A percentile compares a stretch with the other conserved stretches of the same genome.
These are phyloP conservation scores for Blastocladiella britannica DNA, from an alignment of 192 early-diverging fungal genomes.

Conservation along the genomic window DNA sequence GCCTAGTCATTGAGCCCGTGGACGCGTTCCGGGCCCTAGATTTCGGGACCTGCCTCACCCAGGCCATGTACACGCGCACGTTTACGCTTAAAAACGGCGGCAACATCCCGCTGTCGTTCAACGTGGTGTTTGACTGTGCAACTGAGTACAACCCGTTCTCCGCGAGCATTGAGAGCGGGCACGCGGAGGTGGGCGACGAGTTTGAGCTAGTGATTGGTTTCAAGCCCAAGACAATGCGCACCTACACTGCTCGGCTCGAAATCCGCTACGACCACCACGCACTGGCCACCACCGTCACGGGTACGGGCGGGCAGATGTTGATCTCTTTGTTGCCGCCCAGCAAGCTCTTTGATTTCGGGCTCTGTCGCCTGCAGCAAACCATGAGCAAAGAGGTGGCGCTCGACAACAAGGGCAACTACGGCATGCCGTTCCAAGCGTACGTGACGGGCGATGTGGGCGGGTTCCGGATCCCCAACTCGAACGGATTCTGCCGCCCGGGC, in stretches of 20 bases:
- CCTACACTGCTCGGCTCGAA: not conserved
- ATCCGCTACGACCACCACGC: not conserved
- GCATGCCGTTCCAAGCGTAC: slow-evolving; percentile 17
- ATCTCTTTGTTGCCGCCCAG: slow-evolving; percentile 11
- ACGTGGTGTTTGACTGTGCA: slow-evolving; percentile 10
- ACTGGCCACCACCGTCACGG: not conserved
- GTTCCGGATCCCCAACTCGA: slow-evolving; percentile 17
- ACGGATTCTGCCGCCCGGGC: slow-evolving; percentile 23
- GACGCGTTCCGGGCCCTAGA: slow-evolving; percentile 18
- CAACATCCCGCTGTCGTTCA: slow-evolving; percentile 24
- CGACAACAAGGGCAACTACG: slow-evolving; percentile 30
- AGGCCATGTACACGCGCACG: slow-evolving; percentile 14
- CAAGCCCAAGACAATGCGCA: slow-evolving; percentile 3
- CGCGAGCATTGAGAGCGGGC: not conserved
- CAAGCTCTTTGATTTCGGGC: slow-evolving; percentile 29
- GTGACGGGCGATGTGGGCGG: slow-evolving; percentile 6
- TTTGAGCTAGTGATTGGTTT: not conserved
- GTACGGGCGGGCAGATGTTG: slow-evolving; percentile 1
- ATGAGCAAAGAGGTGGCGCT: slow-evolving; percentile 26
- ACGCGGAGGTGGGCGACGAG: slow-evolving; percentile 1
- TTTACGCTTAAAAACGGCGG: slow-evolving; percentile 34
- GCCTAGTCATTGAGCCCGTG: slow-evolving; percentile 18
- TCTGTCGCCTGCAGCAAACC: slow-evolving; percentile 22
- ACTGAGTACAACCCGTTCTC: not conserved
- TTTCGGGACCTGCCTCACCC: slow-evolving; percentile 28